These are phyloP conservation scores for Leccinum fibrillosum DNA, from an alignment of 768 basidiomycete species.

Conservation along the genomic window DNA sequence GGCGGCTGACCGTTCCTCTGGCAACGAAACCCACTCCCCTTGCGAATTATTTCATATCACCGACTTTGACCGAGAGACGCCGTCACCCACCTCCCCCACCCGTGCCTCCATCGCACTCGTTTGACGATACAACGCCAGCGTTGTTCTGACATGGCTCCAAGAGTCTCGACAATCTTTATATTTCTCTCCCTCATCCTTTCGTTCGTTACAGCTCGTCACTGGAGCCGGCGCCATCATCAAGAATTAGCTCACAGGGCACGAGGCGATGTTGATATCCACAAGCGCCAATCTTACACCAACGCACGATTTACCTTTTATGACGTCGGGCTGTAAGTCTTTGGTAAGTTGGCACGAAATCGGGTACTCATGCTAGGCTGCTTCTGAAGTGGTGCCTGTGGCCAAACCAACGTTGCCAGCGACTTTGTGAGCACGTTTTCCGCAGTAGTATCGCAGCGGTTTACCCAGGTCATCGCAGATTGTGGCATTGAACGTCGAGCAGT, in stretches of 20 bases:
- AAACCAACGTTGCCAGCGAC: conserved; percentile 36
- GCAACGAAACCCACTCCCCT: conserved; percentile 9
- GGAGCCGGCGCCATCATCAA: conserved; percentile 39
- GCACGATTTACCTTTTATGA: conserved; percentile 56
- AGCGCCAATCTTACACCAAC: conserved; percentile 31
- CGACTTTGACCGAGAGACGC: neutral
- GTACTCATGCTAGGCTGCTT: conserved; percentile 5
- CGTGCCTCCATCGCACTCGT: conserved; percentile 19
- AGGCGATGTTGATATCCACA: conserved; percentile 39
- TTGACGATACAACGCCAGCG: conserved; percentile 3
- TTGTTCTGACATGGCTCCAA: conserved; percentile 16
- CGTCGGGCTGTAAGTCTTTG: conserved; percentile 44
- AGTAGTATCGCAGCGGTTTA: conserved; percentile 1
- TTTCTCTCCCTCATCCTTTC: conserved; percentile 34
- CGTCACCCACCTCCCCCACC: conserved; percentile 3
- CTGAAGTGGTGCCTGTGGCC: conserved; percentile 56
- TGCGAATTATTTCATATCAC: neutral
- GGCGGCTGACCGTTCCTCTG: conserved; percentile 7
- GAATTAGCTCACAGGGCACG: conserved; percentile 48
- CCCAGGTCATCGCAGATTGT: conserved; percentile 41
- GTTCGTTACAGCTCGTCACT: conserved; percentile 33
- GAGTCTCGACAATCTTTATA: conserved; percentile 30
- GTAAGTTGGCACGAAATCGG: neutral
- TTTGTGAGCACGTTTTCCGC: conserved; percentile 36
- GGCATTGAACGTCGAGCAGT: conserved; percentile 52